These are phyloP conservation scores for Penicillium concentricum DNA, from an alignment of 2,329 filamentous ascomycete genomes.

Conservation along the genomic window DNA sequence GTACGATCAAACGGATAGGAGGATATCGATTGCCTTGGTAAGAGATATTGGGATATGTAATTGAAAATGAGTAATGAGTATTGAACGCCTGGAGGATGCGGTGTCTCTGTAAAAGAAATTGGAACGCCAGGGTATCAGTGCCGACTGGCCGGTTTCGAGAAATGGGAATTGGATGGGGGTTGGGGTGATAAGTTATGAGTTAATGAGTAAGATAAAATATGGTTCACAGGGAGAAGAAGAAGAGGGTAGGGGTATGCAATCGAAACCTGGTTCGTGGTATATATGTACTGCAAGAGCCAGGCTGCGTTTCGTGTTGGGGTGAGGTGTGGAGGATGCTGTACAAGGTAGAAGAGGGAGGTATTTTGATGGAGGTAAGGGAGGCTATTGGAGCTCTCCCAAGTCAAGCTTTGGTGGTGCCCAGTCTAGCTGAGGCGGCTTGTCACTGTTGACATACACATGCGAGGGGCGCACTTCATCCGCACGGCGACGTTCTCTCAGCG, in stretches of 20 bases:
- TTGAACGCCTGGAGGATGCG: not conserved
- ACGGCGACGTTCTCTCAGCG: constrained; percentile 30
- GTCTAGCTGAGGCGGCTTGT: constrained; percentile 36
- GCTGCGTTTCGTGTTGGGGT: not conserved
- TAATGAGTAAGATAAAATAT: not conserved
- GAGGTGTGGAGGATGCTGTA: constrained; percentile 1
- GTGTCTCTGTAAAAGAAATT: not conserved
- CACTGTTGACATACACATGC: constrained; percentile 31
- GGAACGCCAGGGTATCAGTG: constrained; percentile 13
- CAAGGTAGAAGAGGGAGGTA: not conserved
- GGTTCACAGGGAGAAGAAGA: not conserved
- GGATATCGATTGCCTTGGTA: not conserved
- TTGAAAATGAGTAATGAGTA: not conserved
- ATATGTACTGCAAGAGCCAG: constrained; percentile 6
- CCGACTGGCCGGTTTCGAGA: constrained; percentile 4
- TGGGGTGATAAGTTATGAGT: not conserved
- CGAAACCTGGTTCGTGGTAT: constrained; percentile 13
- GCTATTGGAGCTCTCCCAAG: constrained; percentile 29
- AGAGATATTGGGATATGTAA: not conserved
- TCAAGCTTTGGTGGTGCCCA: constrained; percentile 41
- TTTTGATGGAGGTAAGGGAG: not conserved
- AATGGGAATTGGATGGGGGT: not conserved
- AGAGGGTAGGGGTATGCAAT: not conserved
- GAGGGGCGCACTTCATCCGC: constrained; percentile 29
- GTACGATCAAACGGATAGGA: not conserved